Conservation (phyloP, 2,329 filamentous ascomycete species). For the Mycosphaerella sp. region DNA sequence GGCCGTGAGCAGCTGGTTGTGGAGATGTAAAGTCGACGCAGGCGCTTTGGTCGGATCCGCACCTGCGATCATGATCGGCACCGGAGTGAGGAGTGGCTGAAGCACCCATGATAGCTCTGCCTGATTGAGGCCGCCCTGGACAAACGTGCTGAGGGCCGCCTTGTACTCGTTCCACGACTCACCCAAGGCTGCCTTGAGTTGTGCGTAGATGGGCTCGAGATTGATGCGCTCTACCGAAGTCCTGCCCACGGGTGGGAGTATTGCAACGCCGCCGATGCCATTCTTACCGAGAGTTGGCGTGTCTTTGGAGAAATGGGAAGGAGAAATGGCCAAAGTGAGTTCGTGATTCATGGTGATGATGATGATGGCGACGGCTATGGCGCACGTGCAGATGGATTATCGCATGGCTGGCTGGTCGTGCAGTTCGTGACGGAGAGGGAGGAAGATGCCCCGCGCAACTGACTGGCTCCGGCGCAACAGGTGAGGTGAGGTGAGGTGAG, state of each 20-base stretch:
- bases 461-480: too few species aligned
- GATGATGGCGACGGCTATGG: not conserved
- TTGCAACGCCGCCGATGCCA: slow-evolving; percentile 37
- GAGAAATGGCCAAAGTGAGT: slow-evolving; percentile 24
- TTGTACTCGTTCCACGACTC: slow-evolving; percentile 58
- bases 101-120: slow-evolving; percentile 54
- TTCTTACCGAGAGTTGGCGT: slow-evolving; percentile 38
- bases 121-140: slow-evolving; percentile 56
- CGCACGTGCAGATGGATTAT: slow-evolving; percentile 10
- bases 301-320: slow-evolving; percentile 26
- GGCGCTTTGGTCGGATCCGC: slow-evolving; percentile 12
- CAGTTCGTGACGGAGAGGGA: slow-evolving; percentile 8
- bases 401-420: slow-evolving; percentile 14
- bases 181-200: slow-evolving; percentile 54
- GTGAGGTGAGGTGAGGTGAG: too few species aligned
- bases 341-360: slow-evolving; percentile 32
- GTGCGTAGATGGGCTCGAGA: slow-evolving; percentile 56
- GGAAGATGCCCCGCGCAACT: too few species aligned
- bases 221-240: slow-evolving; percentile 56
- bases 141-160: slow-evolving; percentile 51
- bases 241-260: slow-evolving; percentile 15
- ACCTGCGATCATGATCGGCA: slow-evolving; percentile 37
- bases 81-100: slow-evolving; percentile 49
- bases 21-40: slow-evolving; percentile 43
- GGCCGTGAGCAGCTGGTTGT: slow-evolving; percentile 56